Conservation (phyloP, 805 yeast species). For the Ogataea ganodermae region DNA sequence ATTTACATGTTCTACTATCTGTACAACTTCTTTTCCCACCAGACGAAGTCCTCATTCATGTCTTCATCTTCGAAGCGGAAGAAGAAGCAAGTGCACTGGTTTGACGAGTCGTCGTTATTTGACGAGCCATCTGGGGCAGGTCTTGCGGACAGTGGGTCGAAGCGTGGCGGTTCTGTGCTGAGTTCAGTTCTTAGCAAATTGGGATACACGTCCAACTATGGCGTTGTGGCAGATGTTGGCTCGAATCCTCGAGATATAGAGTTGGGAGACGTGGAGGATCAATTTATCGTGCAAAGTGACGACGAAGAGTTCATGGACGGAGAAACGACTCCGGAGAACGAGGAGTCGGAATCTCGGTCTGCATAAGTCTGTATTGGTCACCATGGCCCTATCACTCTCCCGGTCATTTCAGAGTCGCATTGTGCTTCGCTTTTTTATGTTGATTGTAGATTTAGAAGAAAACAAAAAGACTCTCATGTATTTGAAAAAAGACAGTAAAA, state of each 20-base stretch:
- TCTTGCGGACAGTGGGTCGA: background rate
- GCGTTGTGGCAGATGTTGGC: conserved; percentile 27
- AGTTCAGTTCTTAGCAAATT: conserved; percentile 30
- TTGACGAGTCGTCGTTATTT: conserved; percentile 26
- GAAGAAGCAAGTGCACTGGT: conserved; percentile 39
- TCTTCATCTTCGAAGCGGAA: conserved; percentile 26
- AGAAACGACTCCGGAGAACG: conserved; percentile 6
- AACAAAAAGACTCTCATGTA: background rate
- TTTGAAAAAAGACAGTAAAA: background rate
- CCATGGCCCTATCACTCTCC: too few relatives aligned
- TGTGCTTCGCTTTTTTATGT: background rate
- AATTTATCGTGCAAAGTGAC: conserved; percentile 51
- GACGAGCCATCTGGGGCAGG: conserved; percentile 11
- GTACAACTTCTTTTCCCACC: conserved; percentile 25
- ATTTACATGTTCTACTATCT: conserved; percentile 27
- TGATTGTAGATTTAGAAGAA: background rate
- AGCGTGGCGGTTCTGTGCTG: conserved; percentile 14
- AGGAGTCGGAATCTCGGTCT: background rate
- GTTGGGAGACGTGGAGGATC: conserved; percentile 42
- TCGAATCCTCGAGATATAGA: conserved; percentile 40
- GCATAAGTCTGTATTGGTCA: too few relatives aligned
- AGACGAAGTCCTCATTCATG: conserved; percentile 24
- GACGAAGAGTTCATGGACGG: conserved; percentile 38
- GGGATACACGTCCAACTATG: conserved; percentile 41
- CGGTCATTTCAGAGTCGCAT: background rate